Percentiles rank a stretch among this genome's conserved stretches.
These are phyloP conservation scores for Diplotaxis tenuifolia DNA, from an alignment of 345 rosid species.

Conservation along the genomic window DNA sequence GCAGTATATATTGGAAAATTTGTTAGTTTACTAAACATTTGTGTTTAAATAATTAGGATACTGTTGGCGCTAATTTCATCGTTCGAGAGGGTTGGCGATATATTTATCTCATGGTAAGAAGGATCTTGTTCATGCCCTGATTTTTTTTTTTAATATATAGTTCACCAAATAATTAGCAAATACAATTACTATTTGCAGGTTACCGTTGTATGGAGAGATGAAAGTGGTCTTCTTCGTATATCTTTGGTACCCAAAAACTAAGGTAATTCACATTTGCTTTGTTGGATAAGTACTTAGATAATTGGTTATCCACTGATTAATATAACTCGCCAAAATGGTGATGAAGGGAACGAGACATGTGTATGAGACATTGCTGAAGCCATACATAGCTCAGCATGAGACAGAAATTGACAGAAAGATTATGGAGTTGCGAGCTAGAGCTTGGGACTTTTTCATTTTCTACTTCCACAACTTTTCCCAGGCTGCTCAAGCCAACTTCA, in stretches of 20 bases:
- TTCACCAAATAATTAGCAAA: not conserved
- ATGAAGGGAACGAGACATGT: constrained; percentile 67
- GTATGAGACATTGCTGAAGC: constrained; percentile 58
- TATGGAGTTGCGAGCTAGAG: constrained; percentile 58
- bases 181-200: constrained; percentile 44
- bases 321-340: not conserved
- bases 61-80: constrained; percentile 70
- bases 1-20: not conserved
- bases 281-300: not conserved
- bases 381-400: constrained; percentile 59
- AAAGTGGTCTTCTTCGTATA: constrained; percentile 73
- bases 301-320: not conserved
- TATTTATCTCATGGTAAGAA: constrained; percentile 68
- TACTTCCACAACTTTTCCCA: constrained; percentile 62
- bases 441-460: constrained; percentile 63
- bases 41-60: constrained; percentile 55
- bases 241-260: constrained; percentile 87
- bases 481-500: constrained; percentile 51
- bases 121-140: not conserved
- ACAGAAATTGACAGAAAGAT: constrained; percentile 70
- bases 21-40: not conserved
- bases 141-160: not conserved
- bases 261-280: not conserved
- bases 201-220: constrained; percentile 80
- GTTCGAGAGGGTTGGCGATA: constrained; percentile 64